Evolutionary conservation across 192 early-diverging fungal genomes (phyloP), one percentile per base, ranked within the genome.

Genomic region (Entomortierella lignicola): DNA sequence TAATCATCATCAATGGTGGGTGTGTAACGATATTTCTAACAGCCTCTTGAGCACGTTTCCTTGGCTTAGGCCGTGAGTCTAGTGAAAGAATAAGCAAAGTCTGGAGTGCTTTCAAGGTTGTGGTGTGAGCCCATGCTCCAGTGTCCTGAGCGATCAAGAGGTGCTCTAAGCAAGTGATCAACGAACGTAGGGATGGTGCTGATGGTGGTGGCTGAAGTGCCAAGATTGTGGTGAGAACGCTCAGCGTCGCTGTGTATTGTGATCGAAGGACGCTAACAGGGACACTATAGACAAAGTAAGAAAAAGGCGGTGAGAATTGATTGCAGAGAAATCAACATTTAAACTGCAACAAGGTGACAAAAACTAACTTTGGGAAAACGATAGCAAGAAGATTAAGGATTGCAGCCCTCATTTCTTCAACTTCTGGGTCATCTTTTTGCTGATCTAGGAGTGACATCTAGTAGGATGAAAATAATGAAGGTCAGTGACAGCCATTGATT

Each of bases 1-100:
- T 43, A 18, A 72, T 34, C 71, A 73, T 69, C 72, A 82, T 69
- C 26, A 71, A 60, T 30, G 96, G 95, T 43, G 93, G 94, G 66
- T 74, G 82, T 4, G 82, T 77, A 30, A 97, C 80, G 48, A 98
- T 84, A 42, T 82, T 77, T 34, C 85, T 85, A 34, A 95, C 89
- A 13, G 92, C 92, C 56, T 98, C 95, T 66, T 94, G 93, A 29
- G 97, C 95, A 56, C 93, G 82, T 82, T 94, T 92, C 29, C 97
- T 90, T 43, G 87, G 83, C 77, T 87, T 97, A 34, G 97, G 95
- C 55, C 95, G 88, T 52, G 81, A 85, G 67, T 99, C 96, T 8
- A 92, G 84, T 29, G 92, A 87, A 54, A 96, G 89, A 42, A 91
- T 79, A 29, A 98, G 82, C 50, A 99, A 81, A 30, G 89, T 85